Percentiles rank a stretch among this genome's conserved stretches.
Evolutionary conservation across 208 protist genomes (phyloP).

Genomic region (Leishmania gerbilli): DNA sequence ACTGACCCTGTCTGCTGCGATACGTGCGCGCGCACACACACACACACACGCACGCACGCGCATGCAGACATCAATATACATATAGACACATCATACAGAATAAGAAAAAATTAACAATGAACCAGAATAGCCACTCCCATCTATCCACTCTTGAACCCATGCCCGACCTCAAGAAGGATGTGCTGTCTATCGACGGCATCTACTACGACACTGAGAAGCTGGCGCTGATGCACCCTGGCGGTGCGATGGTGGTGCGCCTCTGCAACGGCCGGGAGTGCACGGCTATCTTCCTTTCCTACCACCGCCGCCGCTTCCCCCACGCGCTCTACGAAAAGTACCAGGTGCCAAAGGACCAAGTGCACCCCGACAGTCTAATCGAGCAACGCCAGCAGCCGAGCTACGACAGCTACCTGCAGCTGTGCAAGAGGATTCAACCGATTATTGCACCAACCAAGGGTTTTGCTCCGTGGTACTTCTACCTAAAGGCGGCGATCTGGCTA

Average conservation of each 20-base stretch:
- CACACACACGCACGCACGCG: not conserved
- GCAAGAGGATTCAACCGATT: conserved; percentile 48
- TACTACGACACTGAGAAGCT: conserved; percentile 81
- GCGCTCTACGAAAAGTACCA: conserved; percentile 58
- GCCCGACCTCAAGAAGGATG: conserved; percentile 39
- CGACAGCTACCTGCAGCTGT: conserved; percentile 73
- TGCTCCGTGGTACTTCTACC: conserved; percentile 78
- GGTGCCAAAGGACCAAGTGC: conserved; percentile 49
- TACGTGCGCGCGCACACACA: not conserved
- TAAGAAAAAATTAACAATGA: not conserved
- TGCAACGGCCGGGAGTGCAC: conserved; percentile 76
- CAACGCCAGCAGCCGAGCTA: conserved; percentile 52
- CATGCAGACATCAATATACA: not conserved
- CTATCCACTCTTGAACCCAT: not conserved
- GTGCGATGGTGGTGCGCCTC: conserved; percentile 70
- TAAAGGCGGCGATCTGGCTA: conserved; percentile 63
- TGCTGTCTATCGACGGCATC: conserved; percentile 72
- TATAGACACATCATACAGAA: too few species aligned
- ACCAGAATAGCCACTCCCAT: not conserved
- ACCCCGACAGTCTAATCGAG: conserved; percentile 42
- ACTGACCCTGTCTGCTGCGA: not conserved
- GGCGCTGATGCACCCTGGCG: conserved; percentile 64
- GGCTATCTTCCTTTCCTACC: conserved; percentile 71
- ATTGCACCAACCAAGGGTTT: conserved; percentile 67
- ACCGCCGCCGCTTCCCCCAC: conserved; percentile 80